phyloP scores from a whole-genome alignment of 306 rosid species.

The Argentina anserina region DNA sequence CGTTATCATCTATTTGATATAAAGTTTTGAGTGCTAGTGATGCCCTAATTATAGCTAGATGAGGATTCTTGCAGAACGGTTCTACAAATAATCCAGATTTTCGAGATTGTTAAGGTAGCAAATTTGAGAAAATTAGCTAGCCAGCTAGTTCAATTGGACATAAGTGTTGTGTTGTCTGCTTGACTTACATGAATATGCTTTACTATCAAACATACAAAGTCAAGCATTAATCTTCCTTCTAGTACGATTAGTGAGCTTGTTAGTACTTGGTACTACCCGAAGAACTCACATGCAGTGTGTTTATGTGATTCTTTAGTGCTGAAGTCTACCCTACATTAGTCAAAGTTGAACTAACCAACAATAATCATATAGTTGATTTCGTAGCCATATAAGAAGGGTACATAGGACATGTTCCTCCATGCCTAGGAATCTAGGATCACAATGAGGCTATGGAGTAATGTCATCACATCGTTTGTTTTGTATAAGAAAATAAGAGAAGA shows the following conservation, averaged over 20 bases:
- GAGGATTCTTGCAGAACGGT: too few relatives aligned
- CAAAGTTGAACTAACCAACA: background rate
- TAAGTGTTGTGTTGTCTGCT: too few relatives aligned
- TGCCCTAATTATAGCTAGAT: too few relatives aligned
- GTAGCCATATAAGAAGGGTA: background rate
- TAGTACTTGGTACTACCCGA: background rate
- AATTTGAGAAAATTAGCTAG: too few relatives aligned
- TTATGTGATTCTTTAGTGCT: background rate
- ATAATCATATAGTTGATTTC: background rate
- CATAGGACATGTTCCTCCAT: background rate
- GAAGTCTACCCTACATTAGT: background rate
- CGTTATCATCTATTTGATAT: too few relatives aligned
- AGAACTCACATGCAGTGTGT: background rate
- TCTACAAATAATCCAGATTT: too few relatives aligned
- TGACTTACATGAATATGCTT: background rate
- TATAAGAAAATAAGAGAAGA: too few relatives aligned
- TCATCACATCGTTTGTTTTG: too few relatives aligned
- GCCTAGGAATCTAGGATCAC: background rate
- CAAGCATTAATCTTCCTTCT: background rate
- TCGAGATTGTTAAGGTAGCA: too few relatives aligned
- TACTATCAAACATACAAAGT: background rate
- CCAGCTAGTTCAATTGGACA: too few relatives aligned
- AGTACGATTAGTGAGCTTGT: background rate
- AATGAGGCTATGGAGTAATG: background rate
- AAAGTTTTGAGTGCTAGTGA: too few relatives aligned